phyloP scores from a whole-genome alignment of 2,329 filamentous ascomycete genomes.

The Cladosporium oxysporum region DNA sequence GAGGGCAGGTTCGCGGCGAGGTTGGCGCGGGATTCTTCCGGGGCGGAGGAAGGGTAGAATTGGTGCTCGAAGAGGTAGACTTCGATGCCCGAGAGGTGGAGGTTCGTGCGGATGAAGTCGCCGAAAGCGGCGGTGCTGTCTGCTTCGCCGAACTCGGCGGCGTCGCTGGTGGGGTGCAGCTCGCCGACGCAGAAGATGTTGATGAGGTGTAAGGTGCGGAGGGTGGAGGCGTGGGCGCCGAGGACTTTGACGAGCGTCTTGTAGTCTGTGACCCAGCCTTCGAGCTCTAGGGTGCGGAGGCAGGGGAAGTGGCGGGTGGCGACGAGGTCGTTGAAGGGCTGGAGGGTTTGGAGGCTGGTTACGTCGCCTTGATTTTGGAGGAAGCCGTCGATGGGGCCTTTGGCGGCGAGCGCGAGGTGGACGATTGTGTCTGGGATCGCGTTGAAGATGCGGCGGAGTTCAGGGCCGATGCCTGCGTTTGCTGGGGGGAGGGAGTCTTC shows the following conservation, averaged over 20 bases:
- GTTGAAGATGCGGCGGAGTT: background rate
- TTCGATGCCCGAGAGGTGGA: constrained; percentile 15
- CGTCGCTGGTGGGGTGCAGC: background rate
- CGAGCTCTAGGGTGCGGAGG: constrained; percentile 6
- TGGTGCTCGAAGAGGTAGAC: constrained; percentile 16
- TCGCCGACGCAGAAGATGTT: constrained; percentile 17
- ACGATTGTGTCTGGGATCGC: constrained; percentile 14
- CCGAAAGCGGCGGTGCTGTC: constrained; percentile 6
- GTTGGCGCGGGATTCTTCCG: background rate
- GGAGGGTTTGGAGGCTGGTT: background rate
- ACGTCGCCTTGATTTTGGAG: constrained; percentile 7
- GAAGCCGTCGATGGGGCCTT: constrained; percentile 18
- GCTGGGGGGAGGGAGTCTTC: constrained; percentile 10
- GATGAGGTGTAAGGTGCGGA: constrained; percentile 16
- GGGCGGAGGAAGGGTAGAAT: constrained; percentile 1
- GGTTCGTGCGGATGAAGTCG: background rate
- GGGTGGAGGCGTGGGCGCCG: constrained; percentile 5
- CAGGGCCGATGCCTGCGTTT: constrained; percentile 7
- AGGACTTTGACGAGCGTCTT: constrained; percentile 2
- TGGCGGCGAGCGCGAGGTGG: constrained; percentile 13
- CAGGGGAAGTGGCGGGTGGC: constrained; percentile 1
- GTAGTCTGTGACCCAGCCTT: constrained; percentile 18
- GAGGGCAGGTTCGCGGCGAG: background rate
- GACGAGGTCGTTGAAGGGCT: constrained; percentile 13
- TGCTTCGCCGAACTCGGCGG: constrained; percentile 3